Conservation (phyloP, 441 rosid genomes). For the Manihot esculenta region DNA sequence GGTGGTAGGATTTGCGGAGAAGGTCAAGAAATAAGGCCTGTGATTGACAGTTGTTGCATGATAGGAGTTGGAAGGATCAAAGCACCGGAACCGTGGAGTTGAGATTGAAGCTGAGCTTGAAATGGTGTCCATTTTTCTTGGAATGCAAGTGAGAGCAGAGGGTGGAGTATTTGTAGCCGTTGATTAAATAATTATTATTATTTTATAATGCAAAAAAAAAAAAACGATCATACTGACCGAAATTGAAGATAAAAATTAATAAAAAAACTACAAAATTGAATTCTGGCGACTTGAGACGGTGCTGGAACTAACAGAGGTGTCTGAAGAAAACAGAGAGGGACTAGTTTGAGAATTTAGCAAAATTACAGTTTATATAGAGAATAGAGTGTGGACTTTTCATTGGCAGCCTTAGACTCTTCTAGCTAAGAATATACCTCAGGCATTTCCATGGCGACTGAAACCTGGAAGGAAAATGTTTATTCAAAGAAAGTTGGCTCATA, state of each 20-base stretch:
- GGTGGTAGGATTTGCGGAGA: neutral
- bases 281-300: neutral
- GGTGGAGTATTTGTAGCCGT: conserved; percentile 17
- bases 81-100: conserved; percentile 38
- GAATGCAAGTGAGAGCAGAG: neutral
- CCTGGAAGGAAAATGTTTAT: no score
- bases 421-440: no score
- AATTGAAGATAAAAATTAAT: neutral
- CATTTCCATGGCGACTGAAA: no score
- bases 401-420: no score
- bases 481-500: no score
- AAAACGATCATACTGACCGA: neutral
- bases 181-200: neutral
- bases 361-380: no score
- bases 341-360: no score
- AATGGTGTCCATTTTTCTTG: conserved; percentile 35
- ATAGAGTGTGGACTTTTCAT: no score
- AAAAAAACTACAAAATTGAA: neutral
- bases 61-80: conserved; percentile 33
- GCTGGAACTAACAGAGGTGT: no score
- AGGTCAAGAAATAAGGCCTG: conserved; percentile 20
- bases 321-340: no score
- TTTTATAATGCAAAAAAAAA: neutral
- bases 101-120: conserved; percentile 38
- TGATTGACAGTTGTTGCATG: conserved; percentile 22